phyloP scores from a whole-genome alignment of 1,139 yeast species.

The Protomyces inundatus region DNA sequence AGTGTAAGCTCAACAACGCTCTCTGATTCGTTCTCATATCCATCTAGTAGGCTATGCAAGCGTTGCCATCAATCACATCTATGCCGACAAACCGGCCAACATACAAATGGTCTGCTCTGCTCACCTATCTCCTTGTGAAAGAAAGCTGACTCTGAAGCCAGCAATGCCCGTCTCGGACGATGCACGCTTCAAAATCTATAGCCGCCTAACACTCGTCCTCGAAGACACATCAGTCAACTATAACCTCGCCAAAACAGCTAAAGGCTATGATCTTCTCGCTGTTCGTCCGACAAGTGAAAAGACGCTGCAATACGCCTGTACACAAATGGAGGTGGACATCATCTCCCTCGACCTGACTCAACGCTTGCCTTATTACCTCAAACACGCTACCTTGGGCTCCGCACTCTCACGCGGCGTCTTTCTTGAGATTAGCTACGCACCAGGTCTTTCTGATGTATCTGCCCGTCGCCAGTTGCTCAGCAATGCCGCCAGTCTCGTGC shows the following conservation, averaged over 20 bases:
- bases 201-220: slow-evolving; percentile 4
- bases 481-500: slow-evolving; percentile 67
- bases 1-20: background rate
- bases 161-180: background rate
- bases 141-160: background rate
- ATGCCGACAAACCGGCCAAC: slow-evolving; percentile 10
- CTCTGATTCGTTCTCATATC: background rate
- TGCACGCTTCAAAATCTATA: slow-evolving; percentile 3
- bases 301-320: slow-evolving; percentile 67
- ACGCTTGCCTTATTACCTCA: slow-evolving; percentile 68
- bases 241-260: slow-evolving; percentile 23
- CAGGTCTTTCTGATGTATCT: slow-evolving; percentile 46
- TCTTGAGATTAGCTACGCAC: slow-evolving; percentile 69
- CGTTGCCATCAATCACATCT: slow-evolving; percentile 10
- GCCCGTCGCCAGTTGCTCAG: slow-evolving; percentile 58
- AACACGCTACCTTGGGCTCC: slow-evolving; percentile 77
- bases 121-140: background rate
- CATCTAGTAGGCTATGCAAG: slow-evolving; percentile 9
- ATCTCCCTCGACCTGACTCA: slow-evolving; percentile 64
- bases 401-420: slow-evolving; percentile 78
- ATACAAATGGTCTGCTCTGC: background rate
- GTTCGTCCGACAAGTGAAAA: slow-evolving; percentile 76
- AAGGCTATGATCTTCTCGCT: slow-evolving; percentile 67
- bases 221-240: slow-evolving; percentile 18
- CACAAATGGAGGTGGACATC: slow-evolving; percentile 70